phyloP scores from a whole-genome alignment of 2,329 filamentous ascomycete species.

The Bipolaris bicolor region DNA sequence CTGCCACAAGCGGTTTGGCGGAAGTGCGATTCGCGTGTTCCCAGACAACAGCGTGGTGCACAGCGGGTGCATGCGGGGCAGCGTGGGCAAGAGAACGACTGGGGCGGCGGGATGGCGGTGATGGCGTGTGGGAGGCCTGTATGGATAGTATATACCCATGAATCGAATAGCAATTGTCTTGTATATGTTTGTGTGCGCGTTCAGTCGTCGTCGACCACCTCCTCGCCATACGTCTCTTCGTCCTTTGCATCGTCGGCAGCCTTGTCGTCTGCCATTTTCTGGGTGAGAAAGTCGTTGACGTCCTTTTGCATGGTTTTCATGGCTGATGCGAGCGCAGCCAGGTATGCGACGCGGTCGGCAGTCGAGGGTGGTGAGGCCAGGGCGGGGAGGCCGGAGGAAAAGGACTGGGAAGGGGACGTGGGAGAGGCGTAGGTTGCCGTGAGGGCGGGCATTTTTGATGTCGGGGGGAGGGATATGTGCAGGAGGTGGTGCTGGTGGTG shows the following conservation, averaged over 20 bases:
- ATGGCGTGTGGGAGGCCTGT: background rate
- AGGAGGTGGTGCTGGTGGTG: background rate
- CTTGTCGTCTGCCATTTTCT: slow-evolving; percentile 77
- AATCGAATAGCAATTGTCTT: background rate
- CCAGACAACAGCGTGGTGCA: slow-evolving; percentile 67
- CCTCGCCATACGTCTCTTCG: slow-evolving; percentile 86
- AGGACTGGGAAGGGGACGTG: slow-evolving; percentile 38
- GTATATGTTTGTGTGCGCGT: background rate
- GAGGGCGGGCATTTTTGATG: slow-evolving; percentile 43
- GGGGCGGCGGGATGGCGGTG: slow-evolving; percentile 8
- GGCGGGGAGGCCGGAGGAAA: slow-evolving; percentile 33
- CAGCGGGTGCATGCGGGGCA: slow-evolving; percentile 54
- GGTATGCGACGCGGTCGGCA: slow-evolving; percentile 64
- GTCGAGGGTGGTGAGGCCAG: slow-evolving; percentile 37
- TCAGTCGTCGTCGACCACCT: slow-evolving; percentile 70
- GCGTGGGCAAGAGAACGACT: slow-evolving; percentile 27
- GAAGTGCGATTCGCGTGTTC: slow-evolving; percentile 87
- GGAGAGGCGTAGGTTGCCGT: slow-evolving; percentile 63
- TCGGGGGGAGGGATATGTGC: background rate
- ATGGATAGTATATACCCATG: background rate
- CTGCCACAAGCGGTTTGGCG: slow-evolving; percentile 90
- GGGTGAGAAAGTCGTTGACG: slow-evolving; percentile 74
- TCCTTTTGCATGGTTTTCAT: slow-evolving; percentile 65
- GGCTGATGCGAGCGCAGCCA: slow-evolving; percentile 64
- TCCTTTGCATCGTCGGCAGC: slow-evolving; percentile 48